phyloP scores from a whole-genome alignment of 352 stramenopile genomes.

The Blastocystis sp. region DNA sequence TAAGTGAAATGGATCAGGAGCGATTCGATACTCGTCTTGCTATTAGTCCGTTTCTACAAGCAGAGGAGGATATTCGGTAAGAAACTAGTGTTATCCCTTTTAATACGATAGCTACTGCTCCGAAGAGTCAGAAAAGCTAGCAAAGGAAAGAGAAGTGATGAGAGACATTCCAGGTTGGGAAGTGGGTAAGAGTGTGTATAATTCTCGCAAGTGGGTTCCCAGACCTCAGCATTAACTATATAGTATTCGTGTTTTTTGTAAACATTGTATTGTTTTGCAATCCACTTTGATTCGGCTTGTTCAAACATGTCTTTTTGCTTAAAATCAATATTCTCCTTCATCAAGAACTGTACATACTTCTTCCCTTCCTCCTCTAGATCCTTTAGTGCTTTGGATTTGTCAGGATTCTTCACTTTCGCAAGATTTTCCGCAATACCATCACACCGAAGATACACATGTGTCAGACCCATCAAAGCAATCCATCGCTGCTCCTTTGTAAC shows the following conservation, averaged over 20 bases:
- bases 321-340: neutral
- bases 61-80: slow-evolving; percentile 81
- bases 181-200: slow-evolving; percentile 78
- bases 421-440: neutral
- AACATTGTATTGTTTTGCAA: neutral
- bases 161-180: slow-evolving; percentile 85
- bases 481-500: neutral
- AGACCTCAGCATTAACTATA: slow-evolving; percentile 57
- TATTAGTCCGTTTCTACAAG: slow-evolving; percentile 87
- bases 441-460: neutral
- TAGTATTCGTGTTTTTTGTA: neutral
- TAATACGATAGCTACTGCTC: slow-evolving; percentile 70
- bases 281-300: neutral
- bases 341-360: neutral
- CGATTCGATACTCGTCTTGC: slow-evolving; percentile 84
- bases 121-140: slow-evolving; percentile 78
- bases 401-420: neutral
- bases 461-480: neutral
- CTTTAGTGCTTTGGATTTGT: neutral
- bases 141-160: slow-evolving; percentile 86
- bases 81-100: slow-evolving; percentile 63
- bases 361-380: neutral
- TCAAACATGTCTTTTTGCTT: neutral
- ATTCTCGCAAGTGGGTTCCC: slow-evolving; percentile 74
- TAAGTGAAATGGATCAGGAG: slow-evolving; percentile 71